A percentile compares a stretch with the other conserved stretches of the same genome.
These are phyloP conservation scores for Nematocida minor DNA, from an alignment of 371 early-diverging fungal genomes.

Conservation along the genomic window DNA sequence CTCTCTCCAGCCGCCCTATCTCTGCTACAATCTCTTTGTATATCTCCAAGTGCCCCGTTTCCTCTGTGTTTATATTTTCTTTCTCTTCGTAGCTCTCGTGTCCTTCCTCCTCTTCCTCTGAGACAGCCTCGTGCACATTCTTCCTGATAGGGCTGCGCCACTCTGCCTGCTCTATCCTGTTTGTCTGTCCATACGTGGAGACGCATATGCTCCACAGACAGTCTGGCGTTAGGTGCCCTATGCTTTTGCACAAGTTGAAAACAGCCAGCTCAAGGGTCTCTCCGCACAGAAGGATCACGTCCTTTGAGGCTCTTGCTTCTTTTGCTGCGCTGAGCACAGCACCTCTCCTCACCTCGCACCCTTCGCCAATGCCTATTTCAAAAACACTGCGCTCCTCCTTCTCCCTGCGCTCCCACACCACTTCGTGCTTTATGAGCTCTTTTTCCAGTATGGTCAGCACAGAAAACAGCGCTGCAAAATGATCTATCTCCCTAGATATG, in stretches of 20 bases:
- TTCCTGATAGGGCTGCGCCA: neutral
- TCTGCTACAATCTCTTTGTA: neutral
- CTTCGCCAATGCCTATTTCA: slow-evolving; percentile 32
- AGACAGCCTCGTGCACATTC: neutral
- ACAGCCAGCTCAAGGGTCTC: neutral
- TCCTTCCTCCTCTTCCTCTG: neutral
- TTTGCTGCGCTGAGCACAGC: neutral
- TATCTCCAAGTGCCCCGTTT: neutral
- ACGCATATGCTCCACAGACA: slow-evolving; percentile 43
- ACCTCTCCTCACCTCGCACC: neutral
- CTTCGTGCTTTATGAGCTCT: slow-evolving; percentile 46
- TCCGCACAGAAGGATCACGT: neutral
- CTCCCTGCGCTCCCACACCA: slow-evolving; percentile 1
- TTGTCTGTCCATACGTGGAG: slow-evolving; percentile 1
- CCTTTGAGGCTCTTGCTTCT: neutral
- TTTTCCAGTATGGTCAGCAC: slow-evolving; percentile 25
- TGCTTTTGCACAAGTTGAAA: slow-evolving; percentile 28
- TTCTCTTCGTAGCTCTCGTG: neutral
- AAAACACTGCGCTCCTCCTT: slow-evolving; percentile 4
- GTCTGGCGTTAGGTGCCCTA: slow-evolving; percentile 12
- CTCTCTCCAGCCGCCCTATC: slow-evolving; percentile 25
- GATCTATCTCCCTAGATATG: slow-evolving; percentile 34
- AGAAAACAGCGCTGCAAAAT: slow-evolving; percentile 25
- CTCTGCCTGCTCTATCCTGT: neutral
- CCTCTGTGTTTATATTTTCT: neutral